Evolutionary conservation across 305 asterid genomes (phyloP).

Genomic region (Fraxinus nigra): DNA sequence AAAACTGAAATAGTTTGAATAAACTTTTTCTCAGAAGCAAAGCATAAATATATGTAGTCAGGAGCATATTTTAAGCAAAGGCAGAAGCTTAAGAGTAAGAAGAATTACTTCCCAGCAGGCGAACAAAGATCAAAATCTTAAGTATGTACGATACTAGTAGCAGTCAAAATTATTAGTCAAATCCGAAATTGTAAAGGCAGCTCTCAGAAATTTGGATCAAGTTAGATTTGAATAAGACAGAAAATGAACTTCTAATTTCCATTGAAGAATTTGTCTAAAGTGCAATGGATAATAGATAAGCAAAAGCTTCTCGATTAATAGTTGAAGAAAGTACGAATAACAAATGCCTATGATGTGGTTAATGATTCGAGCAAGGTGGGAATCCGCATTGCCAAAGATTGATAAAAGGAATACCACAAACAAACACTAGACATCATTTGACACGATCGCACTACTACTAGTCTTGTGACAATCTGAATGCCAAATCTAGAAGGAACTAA

Average conservation of each 20-base stretch:
- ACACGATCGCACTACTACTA: neutral
- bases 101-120: neutral
- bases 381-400: neutral
- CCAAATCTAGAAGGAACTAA: neutral
- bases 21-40: conserved; percentile 10
- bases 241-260: conserved; percentile 12
- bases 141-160: neutral
- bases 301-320: neutral
- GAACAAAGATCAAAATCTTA: neutral
- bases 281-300: neutral
- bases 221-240: neutral
- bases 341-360: neutral
- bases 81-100: neutral
- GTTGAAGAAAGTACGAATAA: neutral
- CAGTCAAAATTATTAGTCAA: neutral
- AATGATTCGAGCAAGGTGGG: neutral
- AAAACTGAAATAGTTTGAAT: neutral
- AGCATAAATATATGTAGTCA: neutral
- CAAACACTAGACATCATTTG: neutral
- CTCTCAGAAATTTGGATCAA: neutral
- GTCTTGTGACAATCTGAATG: conserved; percentile 6
- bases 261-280: neutral
- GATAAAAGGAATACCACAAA: conserved; percentile 4
- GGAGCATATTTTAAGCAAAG: conserved; percentile 4
- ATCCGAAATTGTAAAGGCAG: conserved; percentile 2